Conservation (phyloP, 192 early-diverging fungal genomes). For the Diversispora eburnea region DNA sequence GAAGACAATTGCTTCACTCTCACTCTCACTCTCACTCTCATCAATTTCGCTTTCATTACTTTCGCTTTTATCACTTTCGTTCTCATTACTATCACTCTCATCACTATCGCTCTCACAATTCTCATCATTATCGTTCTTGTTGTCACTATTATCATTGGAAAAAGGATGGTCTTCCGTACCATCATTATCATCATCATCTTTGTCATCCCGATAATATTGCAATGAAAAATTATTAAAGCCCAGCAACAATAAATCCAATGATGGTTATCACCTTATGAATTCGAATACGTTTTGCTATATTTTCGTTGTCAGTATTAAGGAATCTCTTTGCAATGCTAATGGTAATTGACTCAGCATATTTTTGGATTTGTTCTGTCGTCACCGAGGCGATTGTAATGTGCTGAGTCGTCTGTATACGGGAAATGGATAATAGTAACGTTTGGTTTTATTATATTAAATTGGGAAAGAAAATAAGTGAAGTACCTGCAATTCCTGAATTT, state of each 20-base stretch:
- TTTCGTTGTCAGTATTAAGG: slow-evolving; percentile 14
- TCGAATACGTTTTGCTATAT: slow-evolving; percentile 21
- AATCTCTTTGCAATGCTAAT: slow-evolving; percentile 16
- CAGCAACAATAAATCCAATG: slow-evolving; percentile 17
- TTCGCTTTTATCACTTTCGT: too few relatives aligned
- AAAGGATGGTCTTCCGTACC: slow-evolving; percentile 14
- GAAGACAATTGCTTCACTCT: neutral
- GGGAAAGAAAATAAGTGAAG: slow-evolving; percentile 14
- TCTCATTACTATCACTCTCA: too few relatives aligned
- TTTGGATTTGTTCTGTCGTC: slow-evolving; percentile 24
- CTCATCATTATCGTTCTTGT: too few relatives aligned
- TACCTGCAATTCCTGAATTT: slow-evolving; percentile 28
- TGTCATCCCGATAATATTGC: slow-evolving; percentile 18
- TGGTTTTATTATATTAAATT: slow-evolving; percentile 13
- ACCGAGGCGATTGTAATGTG: slow-evolving; percentile 19
- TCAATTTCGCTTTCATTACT: too few relatives aligned
- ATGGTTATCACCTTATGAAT: slow-evolving; percentile 12
- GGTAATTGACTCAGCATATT: slow-evolving; percentile 25
- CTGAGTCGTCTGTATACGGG: slow-evolving; percentile 1
- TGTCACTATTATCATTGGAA: too few relatives aligned
- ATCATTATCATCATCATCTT: slow-evolving; percentile 16
- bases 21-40: neutral
- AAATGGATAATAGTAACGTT: slow-evolving; percentile 22
- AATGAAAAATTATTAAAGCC: slow-evolving; percentile 22
- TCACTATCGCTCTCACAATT: too few relatives aligned